phyloP scores from a whole-genome alignment of 2,329 filamentous ascomycete genomes.

The Sarocladium brachiariae region DNA sequence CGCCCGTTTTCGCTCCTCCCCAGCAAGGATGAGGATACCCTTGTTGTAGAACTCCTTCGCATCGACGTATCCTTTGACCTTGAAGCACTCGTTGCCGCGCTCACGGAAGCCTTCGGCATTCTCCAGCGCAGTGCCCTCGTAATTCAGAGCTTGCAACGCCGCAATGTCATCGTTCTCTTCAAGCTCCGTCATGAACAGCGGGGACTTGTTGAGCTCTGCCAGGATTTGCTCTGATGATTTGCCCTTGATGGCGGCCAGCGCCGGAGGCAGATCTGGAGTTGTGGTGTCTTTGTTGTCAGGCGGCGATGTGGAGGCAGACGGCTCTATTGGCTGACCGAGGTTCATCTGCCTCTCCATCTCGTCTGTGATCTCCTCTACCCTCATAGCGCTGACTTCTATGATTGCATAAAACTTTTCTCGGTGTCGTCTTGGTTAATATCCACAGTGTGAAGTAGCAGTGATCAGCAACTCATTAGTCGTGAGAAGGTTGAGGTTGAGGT shows the following conservation, averaged over 20 bases:
- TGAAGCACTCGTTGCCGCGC: constrained; percentile 85
- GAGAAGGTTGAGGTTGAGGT: constrained; percentile 3
- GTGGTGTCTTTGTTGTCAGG: constrained; percentile 17
- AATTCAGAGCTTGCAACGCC: constrained; percentile 81
- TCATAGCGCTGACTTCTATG: constrained; percentile 22
- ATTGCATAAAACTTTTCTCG: too few species aligned
- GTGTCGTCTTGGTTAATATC: too few species aligned
- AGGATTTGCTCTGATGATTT: constrained; percentile 50
- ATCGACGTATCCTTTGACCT: constrained; percentile 65
- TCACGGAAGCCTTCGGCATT: constrained; percentile 80
- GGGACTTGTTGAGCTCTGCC: constrained; percentile 54
- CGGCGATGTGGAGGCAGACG: background rate
- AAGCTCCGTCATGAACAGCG: constrained; percentile 93
- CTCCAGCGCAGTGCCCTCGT: constrained; percentile 84
- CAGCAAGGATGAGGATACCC: constrained; percentile 65
- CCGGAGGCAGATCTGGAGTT: constrained; percentile 40
- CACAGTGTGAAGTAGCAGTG: background rate
- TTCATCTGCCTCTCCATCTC: constrained; percentile 30
- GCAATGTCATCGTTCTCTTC: constrained; percentile 72
- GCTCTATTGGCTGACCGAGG: constrained; percentile 10
- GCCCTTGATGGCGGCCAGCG: constrained; percentile 29
- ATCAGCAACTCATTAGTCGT: background rate
- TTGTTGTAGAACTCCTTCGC: constrained; percentile 90
- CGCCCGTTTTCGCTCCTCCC: constrained; percentile 52
- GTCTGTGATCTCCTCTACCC: constrained; percentile 36